Base-by-base conservation (phyloP, 257 asterid species). In the Solanum pennellii region DNA sequence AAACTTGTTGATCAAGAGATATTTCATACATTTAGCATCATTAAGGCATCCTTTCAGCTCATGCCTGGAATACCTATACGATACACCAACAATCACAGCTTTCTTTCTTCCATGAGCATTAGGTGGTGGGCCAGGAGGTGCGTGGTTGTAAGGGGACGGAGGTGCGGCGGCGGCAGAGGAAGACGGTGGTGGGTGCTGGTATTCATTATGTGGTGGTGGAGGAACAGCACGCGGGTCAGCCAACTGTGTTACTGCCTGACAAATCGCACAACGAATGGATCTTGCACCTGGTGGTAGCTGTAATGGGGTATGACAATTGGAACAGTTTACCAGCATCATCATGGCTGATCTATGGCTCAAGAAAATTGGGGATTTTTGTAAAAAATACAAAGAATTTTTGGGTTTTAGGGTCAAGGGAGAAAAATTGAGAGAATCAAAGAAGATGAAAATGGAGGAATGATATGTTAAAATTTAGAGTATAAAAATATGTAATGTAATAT, bases 1-100 rank as follows among this genome's bases (percentile, higher is more conserved):
- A 83, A 97, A 97, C 94, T 92, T 94, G 87, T 93, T 94, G 44
- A 92, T 89, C 91, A 95, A 89, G 25, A 97, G 89, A 92, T 95
- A 88, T 49, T 89, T 93, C 98, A 95, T 97, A 86, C 98, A 97
- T 91, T 94, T 97, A n/a, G 98, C 98, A 89, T 97, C 99, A 77
- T 97, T 97, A 18, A 97, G 91, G 89, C 98, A 95, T 35, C 98
- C 99, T 85, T 94, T 97, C 91, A 97, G 95, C 93, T 97, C 98
- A 89, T 95, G 95, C 82, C 96, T 91, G 21, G 99, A 94, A 91
- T 80, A 91, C 86, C 82, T 91, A 86, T 97, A 97, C 87, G 98
- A 93, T 76, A 97, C 92, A 20, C 99, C 99, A 83, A 95, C 94
- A 90, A 97, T 97, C 92, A 97, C 98, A 3, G 98, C 99, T 88